These are phyloP conservation scores for Fusarium devonianum DNA, from an alignment of 2,329 filamentous ascomycete genomes.

Conservation along the genomic window DNA sequence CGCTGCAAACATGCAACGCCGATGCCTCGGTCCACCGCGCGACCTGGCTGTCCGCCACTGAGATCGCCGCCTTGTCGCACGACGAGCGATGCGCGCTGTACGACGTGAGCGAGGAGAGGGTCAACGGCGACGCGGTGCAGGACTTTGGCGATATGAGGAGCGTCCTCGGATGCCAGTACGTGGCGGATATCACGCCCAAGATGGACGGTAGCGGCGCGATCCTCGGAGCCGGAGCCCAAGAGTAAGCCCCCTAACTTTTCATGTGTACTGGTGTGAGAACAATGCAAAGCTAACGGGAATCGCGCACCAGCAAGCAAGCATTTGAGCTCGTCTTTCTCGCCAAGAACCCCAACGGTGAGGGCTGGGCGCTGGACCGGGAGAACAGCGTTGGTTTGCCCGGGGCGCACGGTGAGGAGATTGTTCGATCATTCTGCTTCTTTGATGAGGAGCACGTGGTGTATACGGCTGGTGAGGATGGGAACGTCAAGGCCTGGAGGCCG, in stretches of 20 bases:
- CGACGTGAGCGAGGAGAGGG: slow-evolving; percentile 68
- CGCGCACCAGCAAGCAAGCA: slow-evolving; percentile 54
- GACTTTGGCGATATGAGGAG: slow-evolving; percentile 75
- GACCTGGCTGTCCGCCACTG: slow-evolving; percentile 69
- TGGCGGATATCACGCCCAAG: slow-evolving; percentile 71
- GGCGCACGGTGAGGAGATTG: slow-evolving; percentile 69
- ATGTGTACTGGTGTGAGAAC: slow-evolving; percentile 42
- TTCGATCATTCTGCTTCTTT: slow-evolving; percentile 69
- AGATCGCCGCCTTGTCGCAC: slow-evolving; percentile 77
- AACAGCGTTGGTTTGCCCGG: slow-evolving; percentile 66
- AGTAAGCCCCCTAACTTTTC: slow-evolving; percentile 56
- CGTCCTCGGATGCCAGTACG: slow-evolving; percentile 74
- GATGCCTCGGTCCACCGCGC: slow-evolving; percentile 77
- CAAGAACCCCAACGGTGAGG: slow-evolving; percentile 49
- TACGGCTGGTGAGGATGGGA: slow-evolving; percentile 66
- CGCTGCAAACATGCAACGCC: slow-evolving; percentile 81
- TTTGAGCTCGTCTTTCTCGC: slow-evolving; percentile 69
- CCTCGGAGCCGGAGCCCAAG: slow-evolving; percentile 71
- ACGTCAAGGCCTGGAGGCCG: slow-evolving; percentile 63
- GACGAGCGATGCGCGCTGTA: slow-evolving; percentile 82
- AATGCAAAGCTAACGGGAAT: neutral
- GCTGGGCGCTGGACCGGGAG: slow-evolving; percentile 63
- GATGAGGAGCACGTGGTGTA: slow-evolving; percentile 66
- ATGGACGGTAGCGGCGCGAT: slow-evolving; percentile 64
- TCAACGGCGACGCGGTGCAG: slow-evolving; percentile 61